Conservation (phyloP, 768 basidiomycete species). For the Tulasnella sp. region DNA sequence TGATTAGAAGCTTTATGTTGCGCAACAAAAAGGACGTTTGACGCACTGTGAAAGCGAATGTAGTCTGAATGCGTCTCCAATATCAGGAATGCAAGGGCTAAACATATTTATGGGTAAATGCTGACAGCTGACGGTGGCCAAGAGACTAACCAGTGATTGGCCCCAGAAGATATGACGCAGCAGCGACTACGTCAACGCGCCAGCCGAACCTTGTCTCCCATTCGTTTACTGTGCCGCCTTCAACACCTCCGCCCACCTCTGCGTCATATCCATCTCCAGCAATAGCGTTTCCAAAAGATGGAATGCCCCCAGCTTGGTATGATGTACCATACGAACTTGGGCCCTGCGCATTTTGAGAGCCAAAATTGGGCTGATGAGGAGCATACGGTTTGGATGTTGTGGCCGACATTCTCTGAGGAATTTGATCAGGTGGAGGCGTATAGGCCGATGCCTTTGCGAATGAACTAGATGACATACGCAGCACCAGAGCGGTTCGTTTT, state of each 20-base stretch:
- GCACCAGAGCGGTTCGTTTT: too few species aligned
- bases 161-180: constrained; percentile 51
- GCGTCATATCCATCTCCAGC: constrained; percentile 25
- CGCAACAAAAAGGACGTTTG: background rate
- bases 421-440: constrained; percentile 31
- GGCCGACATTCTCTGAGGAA: constrained; percentile 23
- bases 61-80: constrained; percentile 66
- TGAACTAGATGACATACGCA: too few species aligned
- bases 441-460: constrained; percentile 17
- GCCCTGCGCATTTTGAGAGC: too few species aligned
- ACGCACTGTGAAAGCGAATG: constrained; percentile 62
- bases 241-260: constrained; percentile 26
- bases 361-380: background rate
- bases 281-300: constrained; percentile 39
- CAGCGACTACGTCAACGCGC: constrained; percentile 55
- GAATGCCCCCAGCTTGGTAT: constrained; percentile 59
- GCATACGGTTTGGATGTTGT: constrained; percentile 22
- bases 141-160: constrained; percentile 53
- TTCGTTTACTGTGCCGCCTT: constrained; percentile 35
- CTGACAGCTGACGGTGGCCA: background rate
- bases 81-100: constrained; percentile 53
- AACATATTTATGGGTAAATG: constrained; percentile 3
- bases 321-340: constrained; percentile 27
- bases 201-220: constrained; percentile 61
- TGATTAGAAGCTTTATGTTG: background rate